Base-by-base conservation (phyloP, 2,329 filamentous ascomycete genomes). In the Coleophoma eucalyptorum region DNA sequence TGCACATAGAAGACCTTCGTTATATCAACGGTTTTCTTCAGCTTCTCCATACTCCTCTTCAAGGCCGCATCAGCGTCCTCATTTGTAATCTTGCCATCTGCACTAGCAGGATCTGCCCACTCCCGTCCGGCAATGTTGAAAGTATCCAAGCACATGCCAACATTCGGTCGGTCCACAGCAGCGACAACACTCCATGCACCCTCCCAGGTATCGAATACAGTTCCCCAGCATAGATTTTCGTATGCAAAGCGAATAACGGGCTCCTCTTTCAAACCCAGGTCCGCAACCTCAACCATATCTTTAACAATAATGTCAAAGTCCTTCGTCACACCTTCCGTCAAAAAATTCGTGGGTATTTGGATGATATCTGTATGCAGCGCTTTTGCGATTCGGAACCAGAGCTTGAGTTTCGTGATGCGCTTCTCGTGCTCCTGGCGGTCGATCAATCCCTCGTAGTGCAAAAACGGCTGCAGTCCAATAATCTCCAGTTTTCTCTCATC, bases 181-280 rank as follows among this genome's bases (percentile, higher is more conserved):
- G 74, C 67, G 1, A 90, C 81, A 2, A 89, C 70, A 12, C 86
- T 79, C 84, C 85, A 92, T 59, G 77, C 80, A 5, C 72, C 68
- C 64, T 92, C 87, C 89, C 89, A 92, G 0, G 74, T 82, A 62
- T 89, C 77, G 52, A 84, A 72, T 48, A 81, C 75, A 0, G 86
- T 90, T n/a, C 85, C 86, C 83, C 84, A 92, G 58, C 78, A 82
- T 5, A 92, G 72, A 7, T 80, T 80, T 67, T 93, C 89, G 64
- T 89, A 91, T 1, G 83, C 83, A 60, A 89, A 89, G 8, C 80
- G 76, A 18, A 91, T 76, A 0, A 48, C 34, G 1, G 83, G 82
- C 2, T 64, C 62, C 46, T 83, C 72, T n/a, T 69, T 65, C 0
- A 79, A 70, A 1, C 86, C 88, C 56, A 90, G 71, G 50, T 91